Evolutionary conservation across 108 stramenopile genomes (phyloP).

Genomic region (Skeletonema grethae): DNA sequence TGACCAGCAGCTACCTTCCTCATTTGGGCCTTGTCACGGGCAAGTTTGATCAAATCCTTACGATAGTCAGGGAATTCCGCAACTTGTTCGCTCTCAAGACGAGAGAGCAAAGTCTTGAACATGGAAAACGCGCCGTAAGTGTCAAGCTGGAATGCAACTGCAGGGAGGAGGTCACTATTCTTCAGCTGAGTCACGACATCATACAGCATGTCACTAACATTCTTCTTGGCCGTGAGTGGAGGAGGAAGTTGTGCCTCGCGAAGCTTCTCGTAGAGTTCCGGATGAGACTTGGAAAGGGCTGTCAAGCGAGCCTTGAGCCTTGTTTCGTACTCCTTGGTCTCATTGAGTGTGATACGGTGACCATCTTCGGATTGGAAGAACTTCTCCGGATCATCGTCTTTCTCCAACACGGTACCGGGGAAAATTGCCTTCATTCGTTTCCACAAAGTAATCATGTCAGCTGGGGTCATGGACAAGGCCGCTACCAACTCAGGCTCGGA

Average conservation of each 20-base stretch:
- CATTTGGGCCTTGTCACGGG: conserved; percentile 87
- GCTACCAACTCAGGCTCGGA: conserved; percentile 75
- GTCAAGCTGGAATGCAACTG: conserved; percentile 97
- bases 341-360: conserved; percentile 94
- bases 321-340: conserved; percentile 96
- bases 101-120: conserved; percentile 92
- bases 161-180: conserved; percentile 85
- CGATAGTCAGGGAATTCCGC: conserved; percentile 92
- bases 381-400: conserved; percentile 91
- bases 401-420: conserved; percentile 79
- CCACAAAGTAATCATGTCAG: conserved; percentile 95
- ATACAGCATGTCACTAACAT: conserved; percentile 85
- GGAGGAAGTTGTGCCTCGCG: conserved; percentile 81
- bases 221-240: conserved; percentile 73
- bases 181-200: conserved; percentile 87
- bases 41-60: conserved; percentile 88
- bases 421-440: conserved; percentile 83
- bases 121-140: conserved; percentile 96
- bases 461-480: conserved; percentile 93
- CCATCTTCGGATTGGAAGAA: conserved; percentile 86
- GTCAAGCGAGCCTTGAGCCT: conserved; percentile 87
- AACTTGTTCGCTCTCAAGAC: conserved; percentile 91
- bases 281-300: conserved; percentile 75
- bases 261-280: conserved; percentile 84
- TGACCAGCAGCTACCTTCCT: conserved; percentile 91